These are phyloP conservation scores for Amylocarpus encephaloides DNA, from an alignment of 2,329 filamentous ascomycete species.

Conservation along the genomic window DNA sequence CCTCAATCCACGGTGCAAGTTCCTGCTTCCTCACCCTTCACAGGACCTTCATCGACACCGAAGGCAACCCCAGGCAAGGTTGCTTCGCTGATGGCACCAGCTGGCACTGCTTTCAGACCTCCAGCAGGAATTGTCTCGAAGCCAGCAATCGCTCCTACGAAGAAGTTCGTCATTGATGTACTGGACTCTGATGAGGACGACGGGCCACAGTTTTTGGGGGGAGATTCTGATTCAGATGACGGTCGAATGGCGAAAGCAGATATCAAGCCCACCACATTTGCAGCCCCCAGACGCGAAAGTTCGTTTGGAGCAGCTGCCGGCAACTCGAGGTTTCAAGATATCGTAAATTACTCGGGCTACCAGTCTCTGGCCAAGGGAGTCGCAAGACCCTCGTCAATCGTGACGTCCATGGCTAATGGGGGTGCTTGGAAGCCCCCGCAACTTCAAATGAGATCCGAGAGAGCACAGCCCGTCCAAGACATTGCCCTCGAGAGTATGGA, in stretches of 20 bases:
- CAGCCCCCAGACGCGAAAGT: conserved; percentile 34
- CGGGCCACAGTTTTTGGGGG: conserved; percentile 52
- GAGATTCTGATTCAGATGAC: conserved; percentile 57
- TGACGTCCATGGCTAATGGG: conserved; percentile 2
- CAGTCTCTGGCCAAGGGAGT: conserved; percentile 5
- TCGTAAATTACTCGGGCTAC: conserved; percentile 21
- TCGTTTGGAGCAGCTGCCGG: conserved; percentile 37
- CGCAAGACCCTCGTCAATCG: not conserved
- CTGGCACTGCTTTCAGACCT: conserved; percentile 64
- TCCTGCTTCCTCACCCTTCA: conserved; percentile 72
- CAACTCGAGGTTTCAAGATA: conserved; percentile 34
- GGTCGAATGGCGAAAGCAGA: conserved; percentile 42
- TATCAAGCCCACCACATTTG: conserved; percentile 55
- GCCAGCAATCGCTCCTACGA: conserved; percentile 34
- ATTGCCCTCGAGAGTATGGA: conserved; percentile 43
- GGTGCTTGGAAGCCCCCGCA: conserved; percentile 4
- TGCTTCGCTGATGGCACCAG: conserved; percentile 64
- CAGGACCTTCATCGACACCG: conserved; percentile 12
- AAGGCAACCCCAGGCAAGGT: conserved; percentile 32
- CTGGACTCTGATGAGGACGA: conserved; percentile 39
- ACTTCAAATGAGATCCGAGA: conserved; percentile 35
- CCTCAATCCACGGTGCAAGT: conserved; percentile 60
- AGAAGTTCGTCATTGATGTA: conserved; percentile 37
- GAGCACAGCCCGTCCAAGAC: conserved; percentile 40
- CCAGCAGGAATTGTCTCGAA: conserved; percentile 35